Conservation (phyloP, 495 filamentous ascomycete species). For the Aspergillus asperescens region DNA sequence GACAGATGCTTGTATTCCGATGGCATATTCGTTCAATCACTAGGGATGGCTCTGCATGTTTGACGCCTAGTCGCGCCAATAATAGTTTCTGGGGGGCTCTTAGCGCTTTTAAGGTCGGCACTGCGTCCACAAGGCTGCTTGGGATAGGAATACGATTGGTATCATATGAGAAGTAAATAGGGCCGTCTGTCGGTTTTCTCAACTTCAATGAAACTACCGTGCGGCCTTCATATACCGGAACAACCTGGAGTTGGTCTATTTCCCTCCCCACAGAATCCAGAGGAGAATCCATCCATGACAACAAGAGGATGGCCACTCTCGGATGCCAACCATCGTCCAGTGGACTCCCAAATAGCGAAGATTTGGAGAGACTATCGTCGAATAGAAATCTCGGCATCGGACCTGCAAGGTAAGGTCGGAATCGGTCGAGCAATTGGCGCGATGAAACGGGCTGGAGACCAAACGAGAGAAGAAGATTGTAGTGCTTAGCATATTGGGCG, state of each 20-base stretch:
- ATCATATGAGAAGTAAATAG: conserved; percentile 1
- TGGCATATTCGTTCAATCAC: background rate
- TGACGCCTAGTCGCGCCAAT: background rate
- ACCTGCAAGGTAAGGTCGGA: background rate
- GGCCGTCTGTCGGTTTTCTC: background rate
- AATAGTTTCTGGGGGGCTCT: background rate
- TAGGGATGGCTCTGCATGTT: background rate
- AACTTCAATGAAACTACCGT: background rate
- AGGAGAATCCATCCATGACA: conserved; percentile 1
- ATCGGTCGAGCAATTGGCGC: conserved; percentile 1
- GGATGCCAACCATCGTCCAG: background rate
- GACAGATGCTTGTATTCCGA: background rate
- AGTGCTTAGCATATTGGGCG: conserved; percentile 1
- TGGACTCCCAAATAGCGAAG: background rate
- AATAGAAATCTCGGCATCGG: background rate
- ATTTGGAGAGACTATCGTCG: background rate
- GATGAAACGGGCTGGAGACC: conserved; percentile 4
- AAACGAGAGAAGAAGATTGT: background rate
- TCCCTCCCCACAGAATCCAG: background rate
- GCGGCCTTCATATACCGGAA: background rate
- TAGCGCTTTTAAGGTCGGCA: background rate
- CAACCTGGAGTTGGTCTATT: background rate
- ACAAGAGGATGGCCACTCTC: background rate
- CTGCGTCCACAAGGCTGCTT: background rate
- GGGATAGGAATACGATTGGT: background rate